Percentiles rank a stretch among this genome's conserved stretches.
Evolutionary conservation across 352 stramenopile species (phyloP).

Genomic region (Globisporangium mamillatum): DNA sequence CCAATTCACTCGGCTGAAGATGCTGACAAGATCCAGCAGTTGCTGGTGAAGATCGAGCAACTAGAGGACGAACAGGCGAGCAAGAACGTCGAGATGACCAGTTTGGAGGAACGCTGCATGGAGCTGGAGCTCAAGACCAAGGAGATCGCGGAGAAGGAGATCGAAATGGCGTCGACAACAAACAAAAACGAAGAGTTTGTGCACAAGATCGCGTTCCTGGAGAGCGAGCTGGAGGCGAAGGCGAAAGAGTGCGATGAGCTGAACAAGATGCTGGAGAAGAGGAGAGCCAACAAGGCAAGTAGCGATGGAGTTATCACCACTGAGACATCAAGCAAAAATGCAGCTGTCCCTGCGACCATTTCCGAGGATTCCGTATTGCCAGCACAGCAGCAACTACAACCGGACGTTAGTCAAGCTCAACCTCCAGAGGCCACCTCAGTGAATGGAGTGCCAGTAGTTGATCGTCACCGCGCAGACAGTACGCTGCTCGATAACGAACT

Average conservation of each 20-base stretch:
- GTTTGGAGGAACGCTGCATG: constrained; percentile 50
- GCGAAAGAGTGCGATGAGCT: constrained; percentile 47
- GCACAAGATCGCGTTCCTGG: constrained; percentile 46
- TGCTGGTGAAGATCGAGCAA: constrained; percentile 48
- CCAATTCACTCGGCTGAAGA: constrained; percentile 13
- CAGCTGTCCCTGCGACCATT: constrained; percentile 5
- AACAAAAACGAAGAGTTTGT: constrained; percentile 50
- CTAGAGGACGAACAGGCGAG: constrained; percentile 61
- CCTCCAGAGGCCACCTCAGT: not conserved
- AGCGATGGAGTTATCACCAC: not conserved
- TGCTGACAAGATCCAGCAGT: constrained; percentile 27
- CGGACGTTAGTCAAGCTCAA: not conserved
- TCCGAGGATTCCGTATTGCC: constrained; percentile 11
- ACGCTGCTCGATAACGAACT: constrained; percentile 45
- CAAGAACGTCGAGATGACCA: constrained; percentile 47
- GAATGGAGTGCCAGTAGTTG: not conserved
- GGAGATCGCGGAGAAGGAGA: constrained; percentile 35
- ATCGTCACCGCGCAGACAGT: constrained; percentile 18
- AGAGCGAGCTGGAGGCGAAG: constrained; percentile 52
- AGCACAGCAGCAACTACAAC: not conserved
- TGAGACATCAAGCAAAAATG: not conserved
- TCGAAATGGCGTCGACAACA: constrained; percentile 33
- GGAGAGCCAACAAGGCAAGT: constrained; percentile 11
- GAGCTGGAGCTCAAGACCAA: constrained; percentile 46
- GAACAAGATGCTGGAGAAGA: constrained; percentile 29